Evolutionary conservation across 305 asterid genomes (phyloP).

Genomic region (Fraxinus velutina): DNA sequence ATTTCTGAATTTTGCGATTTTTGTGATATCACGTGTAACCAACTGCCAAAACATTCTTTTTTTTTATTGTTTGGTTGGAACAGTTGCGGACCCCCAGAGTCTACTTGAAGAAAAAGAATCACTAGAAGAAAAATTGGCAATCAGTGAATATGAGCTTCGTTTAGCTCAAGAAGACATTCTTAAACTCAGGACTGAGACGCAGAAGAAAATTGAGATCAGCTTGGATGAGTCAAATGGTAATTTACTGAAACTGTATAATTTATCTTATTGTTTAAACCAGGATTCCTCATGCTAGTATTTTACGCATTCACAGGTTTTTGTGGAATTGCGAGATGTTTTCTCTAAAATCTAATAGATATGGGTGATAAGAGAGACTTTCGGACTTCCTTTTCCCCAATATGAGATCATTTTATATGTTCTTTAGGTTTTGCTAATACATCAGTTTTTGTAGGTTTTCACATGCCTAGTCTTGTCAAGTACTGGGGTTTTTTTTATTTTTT

Average conservation of each 20-base stretch:
- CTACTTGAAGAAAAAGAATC: slow-evolving; percentile 85
- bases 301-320: slow-evolving; percentile 10
- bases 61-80: slow-evolving; percentile 26
- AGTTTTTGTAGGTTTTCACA: slow-evolving; percentile 15
- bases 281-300: slow-evolving; percentile 13
- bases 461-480: slow-evolving; percentile 13
- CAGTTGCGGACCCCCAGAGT: slow-evolving; percentile 95
- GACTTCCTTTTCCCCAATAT: slow-evolving; percentile 21
- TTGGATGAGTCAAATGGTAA: slow-evolving; percentile 54
- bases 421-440: slow-evolving; percentile 12
- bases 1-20: slow-evolving; percentile 11
- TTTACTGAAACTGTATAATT: slow-evolving; percentile 11
- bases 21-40: slow-evolving; percentile 6
- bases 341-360: slow-evolving; percentile 9
- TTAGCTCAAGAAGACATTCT: slow-evolving; percentile 86
- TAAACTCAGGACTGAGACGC: slow-evolving; percentile 71
- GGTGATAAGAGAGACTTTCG: slow-evolving; percentile 9
- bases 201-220: slow-evolving; percentile 53
- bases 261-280: slow-evolving; percentile 16
- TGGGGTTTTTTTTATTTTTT: background rate
- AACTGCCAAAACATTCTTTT: slow-evolving; percentile 6
- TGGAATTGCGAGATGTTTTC: slow-evolving; percentile 13
- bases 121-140: slow-evolving; percentile 83
- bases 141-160: slow-evolving; percentile 90
- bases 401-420: slow-evolving; percentile 14